Conservation (phyloP, 192 early-diverging fungal species). For the Coemansia sp. region DNA sequence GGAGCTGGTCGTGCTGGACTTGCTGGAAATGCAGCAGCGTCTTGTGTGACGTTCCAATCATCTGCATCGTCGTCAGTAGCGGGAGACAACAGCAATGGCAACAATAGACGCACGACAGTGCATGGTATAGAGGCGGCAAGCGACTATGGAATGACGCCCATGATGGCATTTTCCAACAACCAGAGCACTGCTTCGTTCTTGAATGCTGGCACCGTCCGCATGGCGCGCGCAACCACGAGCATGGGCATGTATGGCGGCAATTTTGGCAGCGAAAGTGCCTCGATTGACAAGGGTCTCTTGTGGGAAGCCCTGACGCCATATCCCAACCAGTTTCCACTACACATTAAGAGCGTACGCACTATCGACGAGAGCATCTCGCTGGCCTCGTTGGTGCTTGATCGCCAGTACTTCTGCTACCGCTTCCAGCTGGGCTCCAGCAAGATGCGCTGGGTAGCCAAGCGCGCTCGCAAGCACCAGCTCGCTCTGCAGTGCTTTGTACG, state of each 20-base stretch:
- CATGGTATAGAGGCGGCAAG: constrained; percentile 4
- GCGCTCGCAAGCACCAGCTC: constrained; percentile 36
- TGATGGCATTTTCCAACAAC: constrained; percentile 15
- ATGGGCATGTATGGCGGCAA: constrained; percentile 19
- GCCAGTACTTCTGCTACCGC: constrained; percentile 49
- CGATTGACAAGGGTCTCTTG: constrained; percentile 29
- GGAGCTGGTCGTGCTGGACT: background rate
- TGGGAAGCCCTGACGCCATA: constrained; percentile 49
- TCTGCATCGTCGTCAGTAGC: constrained; percentile 15
- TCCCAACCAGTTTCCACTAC: constrained; percentile 49
- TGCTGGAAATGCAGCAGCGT: constrained; percentile 22
- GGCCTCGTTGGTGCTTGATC: constrained; percentile 45
- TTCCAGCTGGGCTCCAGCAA: constrained; percentile 42
- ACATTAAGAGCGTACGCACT: constrained; percentile 43
- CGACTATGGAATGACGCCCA: background rate
- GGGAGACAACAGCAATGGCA: too few relatives aligned
- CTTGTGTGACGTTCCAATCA: constrained; percentile 46
- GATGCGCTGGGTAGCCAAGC: constrained; percentile 45
- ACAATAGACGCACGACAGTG: constrained; percentile 1
- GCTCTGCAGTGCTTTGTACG: constrained; percentile 42
- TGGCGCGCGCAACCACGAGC: constrained; percentile 32
- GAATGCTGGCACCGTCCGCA: constrained; percentile 29
- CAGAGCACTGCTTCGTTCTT: constrained; percentile 36
- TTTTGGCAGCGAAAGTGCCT: constrained; percentile 14
- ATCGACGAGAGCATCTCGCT: constrained; percentile 40